Base-by-base conservation (phyloP, 495 filamentous ascomycete species). In the Pyrenopolyporus hunteri region DNA sequence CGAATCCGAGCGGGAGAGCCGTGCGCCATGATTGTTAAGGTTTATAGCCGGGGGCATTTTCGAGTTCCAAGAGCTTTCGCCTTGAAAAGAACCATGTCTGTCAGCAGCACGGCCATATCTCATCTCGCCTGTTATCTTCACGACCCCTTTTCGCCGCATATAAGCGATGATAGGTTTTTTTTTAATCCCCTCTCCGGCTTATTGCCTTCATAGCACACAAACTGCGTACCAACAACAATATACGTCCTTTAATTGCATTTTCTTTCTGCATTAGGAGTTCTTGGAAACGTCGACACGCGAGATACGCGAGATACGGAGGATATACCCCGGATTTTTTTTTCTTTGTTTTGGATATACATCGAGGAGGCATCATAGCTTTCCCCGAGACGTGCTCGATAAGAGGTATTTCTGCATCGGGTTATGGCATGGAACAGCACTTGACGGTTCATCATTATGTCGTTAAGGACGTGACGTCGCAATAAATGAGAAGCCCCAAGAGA, bases 231-330 rank as follows among this genome's bases (percentile, higher is more conserved):
- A 54, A 42, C 58, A 53, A 51, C 53, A 61, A 40, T 51, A 52
- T 32, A 14, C 49, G 19, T 23, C 26, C 50, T 66, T 63, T 57
- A 49, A 61, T 56, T 66, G 33, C 48, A 33, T 63, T 54, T 23
- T 35, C 31, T 35, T 48, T 22, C 11, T 44, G 28, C 32, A 22
- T 13, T n/a, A 42, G 57, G 57, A 62, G 58, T 63, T 67, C 45
- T 63, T 44, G 52, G 63, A 26, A 52, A 60, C 40, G 63, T 60
- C 57, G 31, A 53, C 20, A 52, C 56, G 63, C 57, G 57, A 60
- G 48, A 54, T 20, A 49, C 50, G 63, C 46, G 42, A 55, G 63
- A 63, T 46, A 57, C 43, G 63, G 54, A 67, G 63, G 63, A 67
- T 67, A 67, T 67, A 67, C 63, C 63, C 63, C 56, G 29, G 51